Base-by-base conservation (phyloP, 192 early-diverging fungal genomes). In the Pilaira anomala region DNA sequence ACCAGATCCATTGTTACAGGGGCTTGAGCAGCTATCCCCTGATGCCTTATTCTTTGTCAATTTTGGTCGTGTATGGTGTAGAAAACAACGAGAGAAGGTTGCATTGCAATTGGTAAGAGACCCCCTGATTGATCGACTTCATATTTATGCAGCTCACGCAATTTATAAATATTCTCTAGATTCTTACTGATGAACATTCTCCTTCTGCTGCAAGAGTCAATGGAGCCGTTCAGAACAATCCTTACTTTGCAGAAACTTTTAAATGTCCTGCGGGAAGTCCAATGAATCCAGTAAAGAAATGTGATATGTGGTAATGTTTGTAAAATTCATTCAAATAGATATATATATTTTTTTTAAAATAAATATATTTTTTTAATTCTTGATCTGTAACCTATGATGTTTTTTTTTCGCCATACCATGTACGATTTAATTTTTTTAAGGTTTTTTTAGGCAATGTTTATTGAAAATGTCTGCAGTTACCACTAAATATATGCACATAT, bases 241-340 rank as follows among this genome's bases (percentile, higher is more conserved):
- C 51, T 19, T 66, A 81, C 13, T 93, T 93, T 76, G 72, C 81
- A 8, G 71, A 84, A 28, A 78, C 83, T 1, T 93, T 88, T 62
- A 66, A 78, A n/a, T 92, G 91, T 66, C 66, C 78, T 3, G 52
- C 58, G 7, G 79, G 79, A 14, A 65, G 77, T 3, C 66, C 60
- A 39, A 88, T 91, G 88, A 91, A 91, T 73, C 88, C 89, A 21
- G 18, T 46, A 14, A 63, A 79, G 5, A 82, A 83, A 62, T 86
- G 84, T 57, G 16, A 68, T 44, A 51, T 72, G 22, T 72, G 71
- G 71, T 72, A 66, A 54, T n/a, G n/a, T n/a, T n/a, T n/a, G n/a
- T n/a, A n/a, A n/a, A n/a, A n/a, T n/a, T n/a, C n/a, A n/a, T n/a
- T n/a, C n/a, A n/a, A n/a, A n/a, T n/a, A n/a, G n/a, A n/a, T n/a